Base-by-base conservation (phyloP, 2,329 filamentous ascomycete genomes). In the Sphaerulina populicola region DNA sequence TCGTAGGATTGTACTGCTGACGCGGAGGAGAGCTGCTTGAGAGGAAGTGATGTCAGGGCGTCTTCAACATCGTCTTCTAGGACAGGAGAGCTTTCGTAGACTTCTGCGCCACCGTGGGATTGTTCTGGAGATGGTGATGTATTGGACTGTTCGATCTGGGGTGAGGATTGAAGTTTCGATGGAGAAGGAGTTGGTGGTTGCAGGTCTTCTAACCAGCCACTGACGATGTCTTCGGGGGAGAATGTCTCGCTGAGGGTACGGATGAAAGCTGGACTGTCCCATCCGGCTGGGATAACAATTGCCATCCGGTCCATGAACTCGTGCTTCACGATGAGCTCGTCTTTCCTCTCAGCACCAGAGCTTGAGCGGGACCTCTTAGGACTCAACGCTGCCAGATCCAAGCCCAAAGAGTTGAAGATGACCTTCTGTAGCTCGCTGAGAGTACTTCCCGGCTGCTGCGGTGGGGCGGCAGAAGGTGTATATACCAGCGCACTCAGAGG, bases 221-320 rank as follows among this genome's bases (percentile, higher is more conserved):
- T 79, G 61, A 88, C 93, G 39, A 94, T 77, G 11, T 80, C 79
- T 72, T 98, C 93, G 18, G 94, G 87, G 59, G 97, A 88, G 62
- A 97, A 97, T 0, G 84, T 87, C 65, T 95, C 93, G 48, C 88
- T 81, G 27, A 97, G 75, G 40, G 97, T 88, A 38, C 91, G 80
- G 54, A 98, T 96, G 71, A 97, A 98, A 53, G 89, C 90, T 87
- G 89, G 96, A 0, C 90, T 96, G 69, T 98, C 93, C 93, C 93
- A 98, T 68, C 96, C 96, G 12, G 90, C 86, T 1, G 91, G 91
- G 0, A 98, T 86, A 4, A 96, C 77, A 49, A 98, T 90, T 75
- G 94, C 94, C 91, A 80, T 71, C 93, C 93, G 61, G 46, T 69
- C 66, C 41, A 69, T 66, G 36, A 69, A 66, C 36, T 69, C 67